Percentiles rank a stretch among this genome's conserved stretches.
These are phyloP conservation scores for Glycyrrhiza uralensis DNA, from an alignment of 306 rosid species.

Conservation along the genomic window DNA sequence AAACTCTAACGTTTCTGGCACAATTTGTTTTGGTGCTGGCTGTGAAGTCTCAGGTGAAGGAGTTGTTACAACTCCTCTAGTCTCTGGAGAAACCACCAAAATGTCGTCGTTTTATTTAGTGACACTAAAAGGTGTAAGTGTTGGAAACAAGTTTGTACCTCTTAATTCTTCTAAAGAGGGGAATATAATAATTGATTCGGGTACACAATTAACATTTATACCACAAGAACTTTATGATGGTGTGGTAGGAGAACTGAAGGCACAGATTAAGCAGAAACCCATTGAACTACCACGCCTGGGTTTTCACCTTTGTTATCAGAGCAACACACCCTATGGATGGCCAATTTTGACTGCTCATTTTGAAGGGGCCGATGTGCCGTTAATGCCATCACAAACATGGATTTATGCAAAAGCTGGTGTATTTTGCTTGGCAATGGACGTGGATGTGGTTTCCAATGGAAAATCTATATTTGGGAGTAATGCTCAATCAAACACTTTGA, in stretches of 20 bases:
- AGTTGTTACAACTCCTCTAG: too few species aligned
- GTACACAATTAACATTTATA: conserved; percentile 36
- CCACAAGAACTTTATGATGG: conserved; percentile 33
- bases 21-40: conserved; percentile 29
- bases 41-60: conserved; percentile 45
- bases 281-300: conserved; percentile 25
- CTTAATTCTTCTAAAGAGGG: conserved; percentile 22
- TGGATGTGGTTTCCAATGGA: not conserved
- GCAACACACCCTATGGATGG: too few species aligned
- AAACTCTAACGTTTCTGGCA: conserved; percentile 20
- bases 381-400: too few species aligned
- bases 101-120: too few species aligned
- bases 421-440: conserved; percentile 45
- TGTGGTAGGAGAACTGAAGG: too few species aligned
- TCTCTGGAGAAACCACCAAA: too few species aligned
- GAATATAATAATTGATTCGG: conserved; percentile 42
- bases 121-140: too few species aligned
- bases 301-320: conserved; percentile 36
- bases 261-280: not conserved
- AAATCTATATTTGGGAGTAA: conserved; percentile 32
- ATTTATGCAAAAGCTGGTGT: conserved; percentile 35
- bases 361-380: too few species aligned
- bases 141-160: conserved; percentile 34
- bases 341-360: too few species aligned
- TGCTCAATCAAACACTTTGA: conserved; percentile 38